These are phyloP conservation scores for Nicotiana knightiana DNA, from an alignment of 257 asterid species.

Conservation along the genomic window DNA sequence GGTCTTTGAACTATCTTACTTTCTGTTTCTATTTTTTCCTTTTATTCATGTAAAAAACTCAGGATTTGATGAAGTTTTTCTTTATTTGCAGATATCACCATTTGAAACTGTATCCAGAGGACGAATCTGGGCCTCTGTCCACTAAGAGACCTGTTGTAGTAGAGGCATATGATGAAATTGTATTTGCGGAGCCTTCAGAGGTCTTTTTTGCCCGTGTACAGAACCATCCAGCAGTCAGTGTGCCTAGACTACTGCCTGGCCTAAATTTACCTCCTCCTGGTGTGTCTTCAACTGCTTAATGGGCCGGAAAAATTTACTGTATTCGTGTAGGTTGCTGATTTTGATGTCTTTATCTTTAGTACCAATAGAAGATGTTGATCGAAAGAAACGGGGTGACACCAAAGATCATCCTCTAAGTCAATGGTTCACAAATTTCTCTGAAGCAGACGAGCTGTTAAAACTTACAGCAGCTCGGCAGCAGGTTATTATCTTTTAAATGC, in stretches of 20 bases:
- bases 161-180: conserved; percentile 86
- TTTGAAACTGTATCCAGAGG: conserved; percentile 82
- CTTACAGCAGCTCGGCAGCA: conserved; percentile 95
- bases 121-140: conserved; percentile 68
- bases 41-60: neutral
- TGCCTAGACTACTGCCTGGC: conserved; percentile 64
- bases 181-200: conserved; percentile 76
- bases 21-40: neutral
- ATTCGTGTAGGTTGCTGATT: conserved; percentile 3
- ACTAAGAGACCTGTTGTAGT: conserved; percentile 75
- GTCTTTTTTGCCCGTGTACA: conserved; percentile 68
- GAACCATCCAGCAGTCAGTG: conserved; percentile 65
- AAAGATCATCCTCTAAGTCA: conserved; percentile 72
- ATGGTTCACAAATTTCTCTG: conserved; percentile 79
- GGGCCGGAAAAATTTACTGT: neutral
- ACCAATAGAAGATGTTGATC: conserved; percentile 52
- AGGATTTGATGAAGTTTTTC: neutral
- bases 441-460: conserved; percentile 86
- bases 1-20: neutral
- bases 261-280: conserved; percentile 57
- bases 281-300: conserved; percentile 20
- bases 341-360: conserved; percentile 22
- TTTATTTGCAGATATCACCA: conserved; percentile 60
- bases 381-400: conserved; percentile 54
- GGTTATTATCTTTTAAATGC: conserved; percentile 35